Evolutionary conservation across 2,329 filamentous ascomycete genomes (phyloP).

Genomic region (Epichloe elymi): DNA sequence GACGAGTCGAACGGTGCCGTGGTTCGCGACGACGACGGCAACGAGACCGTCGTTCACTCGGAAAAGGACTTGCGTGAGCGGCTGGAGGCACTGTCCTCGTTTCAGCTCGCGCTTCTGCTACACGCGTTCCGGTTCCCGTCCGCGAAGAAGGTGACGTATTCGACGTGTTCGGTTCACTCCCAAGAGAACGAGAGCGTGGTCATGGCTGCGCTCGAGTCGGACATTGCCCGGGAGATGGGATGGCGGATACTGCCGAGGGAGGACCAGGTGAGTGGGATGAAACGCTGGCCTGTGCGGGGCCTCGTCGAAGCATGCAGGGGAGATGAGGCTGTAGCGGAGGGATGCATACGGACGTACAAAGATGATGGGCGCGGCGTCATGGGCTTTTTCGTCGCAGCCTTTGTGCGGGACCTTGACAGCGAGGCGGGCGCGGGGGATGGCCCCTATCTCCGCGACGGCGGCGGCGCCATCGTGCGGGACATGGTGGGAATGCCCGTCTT

Average conservation of each 20-base stretch:
- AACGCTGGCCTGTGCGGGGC: slow-evolving; percentile 59
- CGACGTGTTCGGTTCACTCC: slow-evolving; percentile 79
- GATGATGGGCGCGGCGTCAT: slow-evolving; percentile 74
- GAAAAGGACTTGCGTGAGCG: slow-evolving; percentile 48
- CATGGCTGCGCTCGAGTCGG: slow-evolving; percentile 52
- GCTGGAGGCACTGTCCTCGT: slow-evolving; percentile 59
- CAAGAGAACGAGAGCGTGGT: slow-evolving; percentile 87
- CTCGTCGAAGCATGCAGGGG: slow-evolving; percentile 34
- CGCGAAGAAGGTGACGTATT: slow-evolving; percentile 71
- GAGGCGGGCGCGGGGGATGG: slow-evolving; percentile 21
- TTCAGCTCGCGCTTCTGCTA: slow-evolving; percentile 69
- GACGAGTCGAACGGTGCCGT: slow-evolving; percentile 20
- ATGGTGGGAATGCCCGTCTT: slow-evolving; percentile 24
- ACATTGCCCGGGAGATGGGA: slow-evolving; percentile 49
- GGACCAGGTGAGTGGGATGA: slow-evolving; percentile 65
- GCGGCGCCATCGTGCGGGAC: slow-evolving; percentile 36
- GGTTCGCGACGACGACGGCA: slow-evolving; percentile 45
- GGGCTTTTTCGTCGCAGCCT: slow-evolving; percentile 91
- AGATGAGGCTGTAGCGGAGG: slow-evolving; percentile 47
- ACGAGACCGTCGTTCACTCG: slow-evolving; percentile 36
- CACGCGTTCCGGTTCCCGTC: slow-evolving; percentile 76
- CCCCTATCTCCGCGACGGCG: slow-evolving; percentile 40
- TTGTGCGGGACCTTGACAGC: slow-evolving; percentile 34
- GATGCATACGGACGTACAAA: slow-evolving; percentile 70
- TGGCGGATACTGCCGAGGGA: slow-evolving; percentile 66